These are phyloP conservation scores for Chytridium lagenaria DNA, from an alignment of 371 early-diverging fungal species.

Conservation along the genomic window DNA sequence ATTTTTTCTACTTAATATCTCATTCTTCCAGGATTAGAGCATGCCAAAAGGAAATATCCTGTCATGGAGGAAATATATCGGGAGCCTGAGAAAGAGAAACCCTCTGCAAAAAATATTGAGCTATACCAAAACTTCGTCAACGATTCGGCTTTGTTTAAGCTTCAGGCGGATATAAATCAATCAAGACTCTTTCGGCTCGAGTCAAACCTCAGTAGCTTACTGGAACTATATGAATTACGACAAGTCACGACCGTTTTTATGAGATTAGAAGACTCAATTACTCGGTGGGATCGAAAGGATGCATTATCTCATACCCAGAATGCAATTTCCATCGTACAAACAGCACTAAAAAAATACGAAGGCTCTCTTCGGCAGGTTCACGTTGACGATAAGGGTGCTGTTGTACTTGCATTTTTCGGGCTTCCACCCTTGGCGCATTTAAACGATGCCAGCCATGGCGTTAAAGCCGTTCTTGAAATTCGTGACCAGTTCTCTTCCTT, in stretches of 20 bases:
- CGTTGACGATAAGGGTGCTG: slow-evolving; percentile 64
- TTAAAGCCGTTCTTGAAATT: slow-evolving; percentile 58
- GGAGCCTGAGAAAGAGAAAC: not conserved
- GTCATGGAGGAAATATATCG: slow-evolving; percentile 9
- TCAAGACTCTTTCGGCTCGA: slow-evolving; percentile 49
- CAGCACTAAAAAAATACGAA: slow-evolving; percentile 49
- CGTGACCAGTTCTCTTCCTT: slow-evolving; percentile 36
- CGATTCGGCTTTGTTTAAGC: slow-evolving; percentile 57
- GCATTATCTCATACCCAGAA: slow-evolving; percentile 46
- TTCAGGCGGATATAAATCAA: slow-evolving; percentile 58
- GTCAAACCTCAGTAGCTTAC: slow-evolving; percentile 44
- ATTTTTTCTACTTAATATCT: not conserved
- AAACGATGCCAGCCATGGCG: slow-evolving; percentile 56
- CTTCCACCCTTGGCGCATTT: slow-evolving; percentile 62
- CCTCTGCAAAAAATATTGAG: not conserved
- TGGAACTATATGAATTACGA: slow-evolving; percentile 53
- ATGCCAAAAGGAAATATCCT: slow-evolving; percentile 44
- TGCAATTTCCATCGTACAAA: slow-evolving; percentile 54
- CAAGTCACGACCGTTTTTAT: slow-evolving; percentile 64
- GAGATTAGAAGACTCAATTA: slow-evolving; percentile 43
- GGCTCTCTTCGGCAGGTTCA: slow-evolving; percentile 61
- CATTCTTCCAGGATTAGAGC: slow-evolving; percentile 37
- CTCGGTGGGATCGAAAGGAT: slow-evolving; percentile 39
- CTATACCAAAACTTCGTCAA: slow-evolving; percentile 55
- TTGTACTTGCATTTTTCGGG: slow-evolving; percentile 59